phyloP scores from a whole-genome alignment of 306 rosid genomes.

The Rubus idaeus region DNA sequence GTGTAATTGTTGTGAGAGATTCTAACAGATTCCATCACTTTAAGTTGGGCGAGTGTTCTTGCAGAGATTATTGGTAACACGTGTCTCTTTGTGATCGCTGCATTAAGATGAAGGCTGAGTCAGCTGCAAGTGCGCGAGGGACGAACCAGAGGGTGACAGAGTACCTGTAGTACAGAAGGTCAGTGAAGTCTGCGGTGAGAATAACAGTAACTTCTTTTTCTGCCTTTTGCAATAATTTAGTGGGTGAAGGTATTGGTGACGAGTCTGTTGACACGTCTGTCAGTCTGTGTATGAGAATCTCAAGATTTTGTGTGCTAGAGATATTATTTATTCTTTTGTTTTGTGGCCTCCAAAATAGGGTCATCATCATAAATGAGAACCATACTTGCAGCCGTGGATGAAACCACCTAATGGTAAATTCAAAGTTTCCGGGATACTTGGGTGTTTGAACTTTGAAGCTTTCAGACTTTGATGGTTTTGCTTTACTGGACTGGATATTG shows the following conservation, averaged over 20 bases:
- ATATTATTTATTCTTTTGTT: neutral
- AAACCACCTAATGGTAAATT: neutral
- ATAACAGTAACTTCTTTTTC: neutral
- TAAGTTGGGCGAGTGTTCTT: constrained; percentile 50
- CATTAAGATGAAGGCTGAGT: neutral
- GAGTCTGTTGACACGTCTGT: constrained; percentile 7
- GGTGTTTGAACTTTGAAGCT: neutral
- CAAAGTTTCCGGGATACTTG: neutral
- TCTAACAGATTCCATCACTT: constrained; percentile 61
- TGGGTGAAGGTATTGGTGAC: neutral
- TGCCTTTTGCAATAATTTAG: neutral
- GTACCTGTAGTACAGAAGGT: neutral
- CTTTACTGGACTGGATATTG: neutral
- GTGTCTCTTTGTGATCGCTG: neutral
- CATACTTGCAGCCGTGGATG: neutral
- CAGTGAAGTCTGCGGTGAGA: neutral
- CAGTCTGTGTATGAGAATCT: neutral
- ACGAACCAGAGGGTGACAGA: neutral
- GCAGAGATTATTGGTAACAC: constrained; percentile 56
- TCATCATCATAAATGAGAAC: neutral
- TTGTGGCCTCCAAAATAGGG: constrained; percentile 3
- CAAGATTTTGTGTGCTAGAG: constrained; percentile 1
- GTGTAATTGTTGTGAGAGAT: constrained; percentile 47
- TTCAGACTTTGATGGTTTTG: neutral
- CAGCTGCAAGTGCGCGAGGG: neutral